phyloP scores from a whole-genome alignment of 441 rosid species.

The Rhodomyrtus psidioides region DNA sequence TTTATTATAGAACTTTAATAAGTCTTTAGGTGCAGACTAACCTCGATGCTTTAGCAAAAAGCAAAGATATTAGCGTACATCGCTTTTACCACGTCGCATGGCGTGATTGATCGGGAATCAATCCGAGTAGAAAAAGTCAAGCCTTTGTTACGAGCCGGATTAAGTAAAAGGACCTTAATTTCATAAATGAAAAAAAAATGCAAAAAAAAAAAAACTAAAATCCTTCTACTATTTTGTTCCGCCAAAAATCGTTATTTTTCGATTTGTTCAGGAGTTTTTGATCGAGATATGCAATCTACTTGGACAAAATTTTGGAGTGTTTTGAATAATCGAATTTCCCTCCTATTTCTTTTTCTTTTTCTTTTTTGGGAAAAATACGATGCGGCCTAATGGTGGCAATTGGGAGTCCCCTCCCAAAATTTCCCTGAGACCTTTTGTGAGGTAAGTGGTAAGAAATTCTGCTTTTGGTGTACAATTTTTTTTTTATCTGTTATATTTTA shows the following conservation, averaged over 20 bases:
- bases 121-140: not conserved
- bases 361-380: not conserved
- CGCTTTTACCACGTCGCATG: not conserved
- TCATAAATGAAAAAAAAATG: not conserved
- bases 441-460: not conserved
- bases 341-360: not conserved
- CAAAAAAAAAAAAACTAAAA: too few relatives aligned
- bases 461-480: not conserved
- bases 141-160: not conserved
- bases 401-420: not conserved
- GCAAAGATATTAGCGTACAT: too few relatives aligned
- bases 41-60: not conserved
- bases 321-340: not conserved
- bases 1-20: not conserved
- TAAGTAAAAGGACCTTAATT: not conserved
- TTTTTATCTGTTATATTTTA: not conserved
- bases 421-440: not conserved
- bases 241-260: not conserved
- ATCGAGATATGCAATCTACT: not conserved
- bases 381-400: not conserved
- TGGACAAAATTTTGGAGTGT: not conserved
- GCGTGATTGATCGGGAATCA: not conserved
- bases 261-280: not conserved
- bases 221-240: not conserved
- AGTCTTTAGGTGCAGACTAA: not conserved